Evolutionary conservation across 2,329 filamentous ascomycete species (phyloP).

Genomic region (Epichloe typhina): DNA sequence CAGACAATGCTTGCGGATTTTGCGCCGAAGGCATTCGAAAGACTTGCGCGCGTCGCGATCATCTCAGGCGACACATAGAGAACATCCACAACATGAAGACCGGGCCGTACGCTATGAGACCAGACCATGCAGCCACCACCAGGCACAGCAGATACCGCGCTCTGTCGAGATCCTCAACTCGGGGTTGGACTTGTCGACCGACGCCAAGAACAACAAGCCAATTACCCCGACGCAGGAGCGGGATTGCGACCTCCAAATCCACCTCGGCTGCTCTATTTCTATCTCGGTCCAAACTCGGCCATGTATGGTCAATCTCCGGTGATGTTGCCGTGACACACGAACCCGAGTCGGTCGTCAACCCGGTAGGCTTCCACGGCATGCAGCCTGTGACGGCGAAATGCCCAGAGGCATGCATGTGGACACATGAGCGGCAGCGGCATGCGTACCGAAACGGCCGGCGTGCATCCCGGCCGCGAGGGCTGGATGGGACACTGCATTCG

Average conservation of each 20-base stretch:
- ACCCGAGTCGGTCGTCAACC: background rate
- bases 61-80: conserved; percentile 35
- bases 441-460: background rate
- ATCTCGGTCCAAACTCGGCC: background rate
- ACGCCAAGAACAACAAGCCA: background rate
- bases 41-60: conserved; percentile 18
- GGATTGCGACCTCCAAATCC: conserved; percentile 1
- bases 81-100: conserved; percentile 29
- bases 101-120: too few relatives aligned
- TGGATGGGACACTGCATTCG: conserved; percentile 3
- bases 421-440: conserved; percentile 1
- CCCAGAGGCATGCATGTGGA: conserved; percentile 2
- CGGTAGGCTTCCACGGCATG: conserved; percentile 2
- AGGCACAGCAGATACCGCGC: too few relatives aligned
- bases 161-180: background rate
- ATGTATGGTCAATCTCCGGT: conserved; percentile 1
- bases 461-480: background rate
- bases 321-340: conserved; percentile 1
- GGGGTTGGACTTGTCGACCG: background rate
- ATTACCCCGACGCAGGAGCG: background rate
- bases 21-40: conserved; percentile 19
- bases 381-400: background rate
- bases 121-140: too few relatives aligned
- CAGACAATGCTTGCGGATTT: conserved; percentile 14
- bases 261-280: conserved; percentile 5